Base-by-base conservation (phyloP, 2,329 filamentous ascomycete species). In the Penicillium sp. region DNA sequence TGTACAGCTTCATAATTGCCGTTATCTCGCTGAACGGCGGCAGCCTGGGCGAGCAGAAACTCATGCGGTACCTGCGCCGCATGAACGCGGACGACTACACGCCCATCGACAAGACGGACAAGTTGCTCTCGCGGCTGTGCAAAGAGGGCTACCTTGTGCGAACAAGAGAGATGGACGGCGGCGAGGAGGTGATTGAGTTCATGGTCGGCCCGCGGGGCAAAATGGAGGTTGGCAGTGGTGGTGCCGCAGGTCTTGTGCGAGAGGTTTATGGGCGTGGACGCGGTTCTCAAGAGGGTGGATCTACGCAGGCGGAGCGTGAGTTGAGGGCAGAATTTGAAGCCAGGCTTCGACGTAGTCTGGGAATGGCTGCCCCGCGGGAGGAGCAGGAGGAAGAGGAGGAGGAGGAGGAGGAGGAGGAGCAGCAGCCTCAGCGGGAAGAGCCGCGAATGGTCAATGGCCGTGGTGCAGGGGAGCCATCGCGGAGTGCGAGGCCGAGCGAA, bases 111-210 rank as follows among this genome's bases (percentile, higher is more conserved):
- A 90, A 86, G 69, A 96, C 91, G 1, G 90, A 96, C 6, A 82
- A 86, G 54, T 79, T 94, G 3, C 78, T 98, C 13, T 85, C 88
- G 65, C 85, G 85, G 53, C 88, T 98, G 80, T 84, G 88, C 63
- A 88, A 85, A 63, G 92, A 98, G 55, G 90, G 90, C 0, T 99
- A 99, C 70, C 79, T 99, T 2, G 82, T 92, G 37, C 89, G 86
- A 63, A 83, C 88, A 51, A 83, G 87, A 19, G 92, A 97, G 66
- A 84, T 73, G 63, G 76, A 77, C 67, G 87, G 86, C 1, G 91
- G 90, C 27, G 91, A 96, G 39, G 88, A 94, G 62, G 82, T 85
- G 2, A 82, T 92, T 7, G 92, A 91, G 50, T 99, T 91, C 83
- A 85, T 90, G 56, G 85, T 97, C 14, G 95, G 95, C 0, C 89